Evolutionary conservation across 352 stramenopile species (phyloP).

Genomic region (Globisporangium yorkense): DNA sequence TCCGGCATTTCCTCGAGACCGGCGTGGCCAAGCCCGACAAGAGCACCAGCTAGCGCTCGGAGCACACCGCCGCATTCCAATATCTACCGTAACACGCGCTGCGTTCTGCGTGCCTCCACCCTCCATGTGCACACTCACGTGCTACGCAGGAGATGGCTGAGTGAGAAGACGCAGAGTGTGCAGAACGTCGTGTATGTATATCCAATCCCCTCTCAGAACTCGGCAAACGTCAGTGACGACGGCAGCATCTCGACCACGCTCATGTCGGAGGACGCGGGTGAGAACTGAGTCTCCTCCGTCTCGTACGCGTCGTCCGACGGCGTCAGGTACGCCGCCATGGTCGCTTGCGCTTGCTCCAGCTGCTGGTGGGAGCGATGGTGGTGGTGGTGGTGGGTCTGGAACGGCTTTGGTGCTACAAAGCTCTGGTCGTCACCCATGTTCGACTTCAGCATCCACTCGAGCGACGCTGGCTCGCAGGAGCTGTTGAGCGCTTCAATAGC

Average conservation of each 20-base stretch:
- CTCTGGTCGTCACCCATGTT: slow-evolving; percentile 36
- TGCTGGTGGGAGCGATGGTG: slow-evolving; percentile 4
- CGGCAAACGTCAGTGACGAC: slow-evolving; percentile 24
- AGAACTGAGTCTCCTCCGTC: slow-evolving; percentile 17
- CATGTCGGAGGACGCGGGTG: slow-evolving; percentile 26
- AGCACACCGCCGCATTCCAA: neutral
- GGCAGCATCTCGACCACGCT: slow-evolving; percentile 27
- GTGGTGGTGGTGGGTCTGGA: neutral
- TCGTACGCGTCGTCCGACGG: slow-evolving; percentile 35
- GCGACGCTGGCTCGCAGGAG: slow-evolving; percentile 26
- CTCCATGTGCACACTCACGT: too few relatives aligned
- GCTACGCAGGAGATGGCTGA: neutral
- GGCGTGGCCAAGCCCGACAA: slow-evolving; percentile 30
- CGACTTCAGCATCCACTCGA: slow-evolving; percentile 62
- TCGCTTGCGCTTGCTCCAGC: slow-evolving; percentile 5
- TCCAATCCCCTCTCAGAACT: slow-evolving; percentile 16
- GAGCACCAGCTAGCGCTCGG: slow-evolving; percentile 14
- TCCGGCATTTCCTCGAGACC: slow-evolving; percentile 78
- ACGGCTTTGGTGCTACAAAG: neutral
- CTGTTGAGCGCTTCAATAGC: slow-evolving; percentile 7
- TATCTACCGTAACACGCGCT: neutral
- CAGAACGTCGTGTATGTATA: neutral
- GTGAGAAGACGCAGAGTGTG: neutral
- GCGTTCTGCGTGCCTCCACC: neutral
- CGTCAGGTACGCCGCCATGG: slow-evolving; percentile 42